Evolutionary conservation across 2,329 filamentous ascomycete species (phyloP), one percentile per base, ranked within the genome.

Genomic region (Trichoderma sp.): DNA sequence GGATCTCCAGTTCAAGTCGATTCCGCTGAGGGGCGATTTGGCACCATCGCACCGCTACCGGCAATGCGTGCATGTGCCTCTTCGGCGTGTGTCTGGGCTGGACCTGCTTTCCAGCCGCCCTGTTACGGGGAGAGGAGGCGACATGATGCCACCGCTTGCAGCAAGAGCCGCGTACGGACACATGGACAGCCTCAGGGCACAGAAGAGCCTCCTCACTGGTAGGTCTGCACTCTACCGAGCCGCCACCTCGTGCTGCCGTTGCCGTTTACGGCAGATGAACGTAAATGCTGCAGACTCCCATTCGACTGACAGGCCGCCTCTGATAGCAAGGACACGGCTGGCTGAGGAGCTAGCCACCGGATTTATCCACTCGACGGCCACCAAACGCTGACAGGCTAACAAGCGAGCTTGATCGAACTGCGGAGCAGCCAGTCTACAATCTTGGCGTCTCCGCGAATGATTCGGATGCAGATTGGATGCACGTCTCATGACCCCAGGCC

Each of bases 401-500:
- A 19, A 54, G 51, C 51, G 43, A 43, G 52, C 52, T 21, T 1
- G 15, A n/a, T 3, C 9, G 15, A 30, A 30, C 52, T 34, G 34
- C 34, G 34, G 34, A 39, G 34, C 34, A 39, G 34, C 34, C 30
- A 54, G 51, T 26, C 44, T 59, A 2, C 43, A 44, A 44, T 52
- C 51, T 57, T 63, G 61, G 61, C 61, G n/a, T 47, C 43, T 55
- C 43, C 26, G 34, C 43, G 39, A 63, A 41, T 26, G 41, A 19
- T 48, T 48, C 48, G 43, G 43, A 50, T 56, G 61, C 43, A 24
- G 61, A 54, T 63, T 56, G 30, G 52, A 50, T 47, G 51, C 61
- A 50, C 48, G 61, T 50, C 61, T 28, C 52, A 63, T 63, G 61
- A 63, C 52, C 61, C 52, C 17, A 56, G 61, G 28, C 39, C 17